Evolutionary conservation across 2,329 filamentous ascomycete species (phyloP), one percentile per base, ranked within the genome.

Genomic region (Aspergillus chevalieri): DNA sequence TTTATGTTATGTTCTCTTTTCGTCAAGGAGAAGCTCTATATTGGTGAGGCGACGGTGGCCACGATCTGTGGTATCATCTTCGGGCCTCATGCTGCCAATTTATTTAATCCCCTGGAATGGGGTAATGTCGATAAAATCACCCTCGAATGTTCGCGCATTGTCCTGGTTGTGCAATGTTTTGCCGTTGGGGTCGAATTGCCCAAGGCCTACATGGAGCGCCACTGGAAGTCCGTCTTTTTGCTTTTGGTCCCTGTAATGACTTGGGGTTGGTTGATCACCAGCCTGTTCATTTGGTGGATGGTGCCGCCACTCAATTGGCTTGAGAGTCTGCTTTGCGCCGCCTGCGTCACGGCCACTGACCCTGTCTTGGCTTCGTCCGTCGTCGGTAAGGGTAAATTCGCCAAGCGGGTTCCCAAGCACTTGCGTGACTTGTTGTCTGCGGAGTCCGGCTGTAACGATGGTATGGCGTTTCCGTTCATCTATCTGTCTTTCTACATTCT

Each of bases 1-100:
- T 98, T 98, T 76, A 98, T 98, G 93, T 78, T 98, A 52, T 95
- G 90, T 71, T 98, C 93, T 52, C 89, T 94, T 48, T 84, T 97
- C 65, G 95, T 98, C 75, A 98, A 98, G 78, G 93, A 98, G 78
- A 87, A 88, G 69, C 81, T 97, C 65, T 98, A 98, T 75, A 98
- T 98, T 69, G 93, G 93, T 66, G 93, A 98, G 79, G 93, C 93
- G 46, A 97, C 93, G 1, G 89, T 98, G 42, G 84, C 83, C n/a
- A 85, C 84, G 1, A 68, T 86, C 10, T 86, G 82, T 62, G 83
- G 84, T 54, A 83, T 87, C 65, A 84, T 86, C 47, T 85, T 87
- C 55, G 84, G 84, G 1, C 84, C 83, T 3, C 81, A 85, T 69
- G 82, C 80, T 3, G 81, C 84, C 38, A 75, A 83, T 56, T 68